These are phyloP conservation scores for Chromera velia DNA, from an alignment of 73 alveolate genomes.

Conservation along the genomic window DNA sequence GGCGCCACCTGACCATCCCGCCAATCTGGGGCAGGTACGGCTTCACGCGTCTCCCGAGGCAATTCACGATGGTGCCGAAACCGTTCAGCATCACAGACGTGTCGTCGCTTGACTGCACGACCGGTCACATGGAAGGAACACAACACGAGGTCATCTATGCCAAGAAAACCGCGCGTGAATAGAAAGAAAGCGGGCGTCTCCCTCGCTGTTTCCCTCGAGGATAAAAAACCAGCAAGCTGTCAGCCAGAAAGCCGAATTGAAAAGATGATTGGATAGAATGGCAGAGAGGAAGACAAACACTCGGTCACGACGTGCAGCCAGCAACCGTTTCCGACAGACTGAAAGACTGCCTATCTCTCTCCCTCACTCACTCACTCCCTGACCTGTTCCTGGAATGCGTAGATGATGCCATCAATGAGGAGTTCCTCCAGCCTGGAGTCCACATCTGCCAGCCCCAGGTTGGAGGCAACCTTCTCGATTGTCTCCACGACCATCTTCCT, in stretches of 20 bases:
- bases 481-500: constrained; percentile 98
- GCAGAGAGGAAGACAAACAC: too few relatives aligned
- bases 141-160: neutral
- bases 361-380: too few relatives aligned
- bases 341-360: too few relatives aligned
- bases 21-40: constrained; percentile 90
- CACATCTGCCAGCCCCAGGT: constrained; percentile 94
- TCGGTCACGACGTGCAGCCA: too few relatives aligned
- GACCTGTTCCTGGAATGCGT: constrained; percentile 91
- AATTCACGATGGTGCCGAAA: constrained; percentile 96
- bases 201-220: too few relatives aligned
- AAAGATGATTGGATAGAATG: too few relatives aligned
- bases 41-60: constrained; percentile 91
- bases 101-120: constrained; percentile 70
- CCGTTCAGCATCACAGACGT: constrained; percentile 90
- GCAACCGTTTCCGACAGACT: too few relatives aligned
- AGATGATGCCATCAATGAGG: constrained; percentile 93
- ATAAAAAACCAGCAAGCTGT: too few relatives aligned
- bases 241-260: too few relatives aligned
- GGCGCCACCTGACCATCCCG: constrained; percentile 91
- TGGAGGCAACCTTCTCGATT: constrained; percentile 85
- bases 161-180: neutral
- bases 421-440: constrained; percentile 88
- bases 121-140: constrained; percentile 21
- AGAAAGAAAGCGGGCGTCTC: neutral